Base-by-base conservation (phyloP, 441 rosid species). In the California macrophylla region DNA sequence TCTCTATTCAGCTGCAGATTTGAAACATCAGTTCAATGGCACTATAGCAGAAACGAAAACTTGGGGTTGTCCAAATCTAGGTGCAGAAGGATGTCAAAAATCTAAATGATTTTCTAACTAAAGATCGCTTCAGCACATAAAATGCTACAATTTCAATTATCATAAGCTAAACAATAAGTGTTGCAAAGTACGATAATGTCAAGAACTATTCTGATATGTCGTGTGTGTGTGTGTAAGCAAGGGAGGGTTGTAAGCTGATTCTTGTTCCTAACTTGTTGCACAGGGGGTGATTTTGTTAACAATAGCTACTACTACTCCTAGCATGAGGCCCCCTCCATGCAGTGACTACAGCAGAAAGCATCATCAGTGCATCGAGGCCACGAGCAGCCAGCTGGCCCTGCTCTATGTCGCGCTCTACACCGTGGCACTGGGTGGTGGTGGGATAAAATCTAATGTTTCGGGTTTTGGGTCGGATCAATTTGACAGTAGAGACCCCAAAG, bases 401-500 rank as follows among this genome's bases (percentile, higher is more conserved):
- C 89, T 89, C 50, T 93, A 88, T 58, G 90, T 82, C 1, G 96
- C 98, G 21, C 89, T 91, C 20, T 91, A 87, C 72, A 84, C 88
- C 23, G 83, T 80, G 69, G 97, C 97, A 62, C 81, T 89, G 2
- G 97, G 98, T 0, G 91, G 88, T 0, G 97, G 97, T n/a, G 98
- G 96, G 32, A 88, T 93, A 69, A 91, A 93, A 77, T 89, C 98
- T 8, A 89, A 88, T 62, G 97, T 91, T 16, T 91, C 98, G 0
- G 91, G 95, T 38, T 89, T 91, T 56, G 97, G 97, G 16, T 87
- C 96, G 0, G 97, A 93, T 62, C 97, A 93, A 62, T 93, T 91
- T 47, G 96, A 93, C 47, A 32, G 68, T 0, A 72, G 82, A 5
- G 95, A 91, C 66, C 96, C 92, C 0, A 87, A 87, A 61, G 98